Evolutionary conservation across 495 filamentous ascomycete species (phyloP), one percentile per base, ranked within the genome.

Genomic region (Durotheca rogersii): DNA sequence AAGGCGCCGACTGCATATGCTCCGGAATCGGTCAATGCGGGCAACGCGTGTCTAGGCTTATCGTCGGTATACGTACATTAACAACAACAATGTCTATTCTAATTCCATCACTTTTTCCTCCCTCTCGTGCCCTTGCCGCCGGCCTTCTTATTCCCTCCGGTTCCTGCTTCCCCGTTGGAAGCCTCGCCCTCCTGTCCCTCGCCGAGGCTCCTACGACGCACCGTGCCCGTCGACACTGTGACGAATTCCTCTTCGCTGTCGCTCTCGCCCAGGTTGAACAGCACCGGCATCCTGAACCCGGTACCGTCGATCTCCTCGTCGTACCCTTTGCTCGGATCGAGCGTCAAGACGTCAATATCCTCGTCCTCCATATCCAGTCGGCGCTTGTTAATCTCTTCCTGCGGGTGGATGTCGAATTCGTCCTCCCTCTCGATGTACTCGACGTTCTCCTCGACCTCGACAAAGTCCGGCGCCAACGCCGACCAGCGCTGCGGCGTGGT

Each of bases 331-430:
- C 76, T 73, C 11, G 80, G 77, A 41, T 89, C 86, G 34, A 88
- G 72, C 0, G 86, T 89, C 33, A 96, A 67, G 0, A 93, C 89
- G 61, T 99, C 94, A 1, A 96, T 83, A 38, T 86, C 82, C 62
- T 95, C 90, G 41, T 81, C 79, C 66, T 99, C 93, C 35, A 84
- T 73, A 62, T 96, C 90, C 3, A 96, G 73, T 18, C 89, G 78
- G 11, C 90, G 84, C 66, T 95, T 94, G 58, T 94, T 88, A 12
- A 96, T 86, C 66, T 97, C 93, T 63, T 95, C 91, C 17, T 90
- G 86, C 0, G 91, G 91, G 59, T 96, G 92, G 47, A 97, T 92
- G 62, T 99, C 93, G 56, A 97, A 99, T 60, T 99, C 93, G 61
- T 97, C 94, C 71, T 97, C 93, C 19, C 81, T 79, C 65, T 99